Evolutionary conservation across 495 filamentous ascomycete species (phyloP).

Genomic region (Extremus antarcticus): DNA sequence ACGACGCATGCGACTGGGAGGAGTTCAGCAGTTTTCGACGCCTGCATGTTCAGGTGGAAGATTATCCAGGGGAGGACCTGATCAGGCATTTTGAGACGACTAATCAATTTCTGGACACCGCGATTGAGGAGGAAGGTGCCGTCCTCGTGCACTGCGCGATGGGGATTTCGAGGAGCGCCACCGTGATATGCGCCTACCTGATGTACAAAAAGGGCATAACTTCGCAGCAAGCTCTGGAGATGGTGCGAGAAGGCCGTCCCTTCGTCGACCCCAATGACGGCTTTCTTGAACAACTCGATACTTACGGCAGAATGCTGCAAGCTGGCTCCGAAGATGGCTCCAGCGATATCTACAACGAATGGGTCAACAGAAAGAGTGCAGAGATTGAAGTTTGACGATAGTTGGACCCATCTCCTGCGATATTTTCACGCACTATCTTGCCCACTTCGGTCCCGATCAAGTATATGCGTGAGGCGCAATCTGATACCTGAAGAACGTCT

Average conservation of each 20-base stretch:
- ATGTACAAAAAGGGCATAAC: background rate
- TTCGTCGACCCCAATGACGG: too few relatives aligned
- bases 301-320: too few relatives aligned
- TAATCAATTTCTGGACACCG: background rate
- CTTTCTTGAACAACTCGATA: too few relatives aligned
- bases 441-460: too few relatives aligned
- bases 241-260: too few relatives aligned
- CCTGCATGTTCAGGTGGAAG: background rate
- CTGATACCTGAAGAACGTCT: slow-evolving; percentile 1
- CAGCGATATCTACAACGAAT: too few relatives aligned
- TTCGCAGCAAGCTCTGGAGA: background rate
- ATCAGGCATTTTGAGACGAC: background rate
- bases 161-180: background rate
- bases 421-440: too few relatives aligned
- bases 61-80: background rate
- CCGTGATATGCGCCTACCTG: background rate
- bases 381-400: too few relatives aligned
- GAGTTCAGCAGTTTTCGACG: background rate
- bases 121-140: background rate
- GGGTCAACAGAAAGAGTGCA: too few relatives aligned
- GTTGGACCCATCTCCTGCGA: too few relatives aligned
- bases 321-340: too few relatives aligned
- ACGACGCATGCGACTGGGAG: background rate
- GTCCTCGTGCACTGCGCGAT: background rate
- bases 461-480: slow-evolving; percentile 5